Evolutionary conservation across 257 asterid species (phyloP).

Genomic region (Lycium ferocissimum): DNA sequence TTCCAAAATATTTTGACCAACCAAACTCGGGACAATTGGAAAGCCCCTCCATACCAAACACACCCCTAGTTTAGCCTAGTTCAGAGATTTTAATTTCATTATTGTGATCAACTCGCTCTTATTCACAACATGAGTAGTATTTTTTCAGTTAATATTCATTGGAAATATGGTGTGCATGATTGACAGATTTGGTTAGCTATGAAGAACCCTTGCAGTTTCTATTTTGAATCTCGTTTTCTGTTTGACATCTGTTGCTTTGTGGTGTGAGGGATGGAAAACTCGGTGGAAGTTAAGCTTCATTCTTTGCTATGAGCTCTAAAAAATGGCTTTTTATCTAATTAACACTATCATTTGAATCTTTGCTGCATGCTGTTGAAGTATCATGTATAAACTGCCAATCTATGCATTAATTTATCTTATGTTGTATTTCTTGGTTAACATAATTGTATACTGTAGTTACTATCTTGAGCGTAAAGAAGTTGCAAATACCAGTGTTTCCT

Average conservation of each 20-base stretch:
- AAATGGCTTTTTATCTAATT: background rate
- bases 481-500: background rate
- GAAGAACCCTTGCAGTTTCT: background rate
- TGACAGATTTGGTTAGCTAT: background rate
- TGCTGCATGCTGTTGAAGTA: background rate
- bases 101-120: slow-evolving; percentile 12
- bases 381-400: background rate
- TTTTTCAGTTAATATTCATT: background rate
- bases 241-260: background rate
- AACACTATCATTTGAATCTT: no score
- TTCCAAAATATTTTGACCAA: no score
- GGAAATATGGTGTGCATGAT: background rate
- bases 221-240: background rate
- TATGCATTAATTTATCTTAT: background rate
- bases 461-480: background rate
- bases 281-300: slow-evolving; percentile 16
- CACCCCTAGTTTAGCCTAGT: background rate
- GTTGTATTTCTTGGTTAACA: background rate
- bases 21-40: no score
- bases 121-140: background rate
- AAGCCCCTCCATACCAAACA: no score
- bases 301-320: background rate
- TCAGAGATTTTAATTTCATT: background rate
- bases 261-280: background rate
- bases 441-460: background rate